phyloP scores from a whole-genome alignment of 2,329 filamentous ascomycete genomes.

The Colletotrichum siamense region DNA sequence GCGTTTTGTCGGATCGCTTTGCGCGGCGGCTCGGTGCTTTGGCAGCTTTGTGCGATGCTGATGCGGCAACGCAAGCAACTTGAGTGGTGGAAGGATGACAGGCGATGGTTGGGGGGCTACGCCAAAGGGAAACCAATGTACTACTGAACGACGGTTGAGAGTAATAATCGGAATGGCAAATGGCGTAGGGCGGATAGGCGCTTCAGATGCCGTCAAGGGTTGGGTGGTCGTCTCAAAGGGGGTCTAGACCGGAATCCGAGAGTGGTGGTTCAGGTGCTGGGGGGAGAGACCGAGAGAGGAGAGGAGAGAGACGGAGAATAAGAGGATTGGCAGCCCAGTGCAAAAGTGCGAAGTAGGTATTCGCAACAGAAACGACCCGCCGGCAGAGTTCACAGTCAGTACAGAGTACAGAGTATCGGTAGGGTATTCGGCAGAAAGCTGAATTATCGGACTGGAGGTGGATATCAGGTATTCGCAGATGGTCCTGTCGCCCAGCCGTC shows the following conservation, averaged over 20 bases:
- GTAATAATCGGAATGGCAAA: background rate
- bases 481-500: slow-evolving; percentile 1
- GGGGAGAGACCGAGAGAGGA: background rate
- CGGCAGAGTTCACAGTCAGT: background rate
- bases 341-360: background rate
- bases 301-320: background rate
- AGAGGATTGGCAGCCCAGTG: background rate
- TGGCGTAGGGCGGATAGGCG: background rate
- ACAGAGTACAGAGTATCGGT: background rate
- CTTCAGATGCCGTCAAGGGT: background rate
- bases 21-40: background rate
- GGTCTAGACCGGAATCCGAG: background rate
- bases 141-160: background rate
- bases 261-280: background rate
- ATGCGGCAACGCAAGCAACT: background rate
- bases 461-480: background rate
- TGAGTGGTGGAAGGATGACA: background rate
- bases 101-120: background rate
- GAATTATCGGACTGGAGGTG: background rate
- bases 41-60: background rate
- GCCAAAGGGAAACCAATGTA: background rate
- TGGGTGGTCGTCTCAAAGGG: background rate
- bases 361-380: background rate
- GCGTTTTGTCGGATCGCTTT: background rate
- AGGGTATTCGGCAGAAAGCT: background rate